Evolutionary conservation across 306 rosid species (phyloP), one percentile per base, ranked within the genome.

Genomic region (Cucumis cinereus): DNA sequence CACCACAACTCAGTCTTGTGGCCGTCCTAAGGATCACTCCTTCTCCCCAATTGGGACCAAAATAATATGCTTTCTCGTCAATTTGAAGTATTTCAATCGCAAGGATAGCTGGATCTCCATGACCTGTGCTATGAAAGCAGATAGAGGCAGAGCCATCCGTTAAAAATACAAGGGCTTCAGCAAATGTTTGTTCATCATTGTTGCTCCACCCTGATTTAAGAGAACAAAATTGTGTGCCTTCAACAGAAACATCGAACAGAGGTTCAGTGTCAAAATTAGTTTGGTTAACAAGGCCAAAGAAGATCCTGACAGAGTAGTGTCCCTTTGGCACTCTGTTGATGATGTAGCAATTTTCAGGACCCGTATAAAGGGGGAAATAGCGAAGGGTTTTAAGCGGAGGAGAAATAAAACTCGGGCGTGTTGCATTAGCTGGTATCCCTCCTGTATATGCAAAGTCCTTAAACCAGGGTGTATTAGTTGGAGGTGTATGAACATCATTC

Each of bases 61-160:
- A 87, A 72, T 85, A 55, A 80, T 94, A 90, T 28, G 96, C 96
- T 57, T 77, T 78, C 67, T 82, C 84, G 82, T 90, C 89, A 57
- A 94, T 78, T 85, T 94, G 96, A 80, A 94, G 99, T 86, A 94
- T 89, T 86, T 92, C 97, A 68, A 94, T 86, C 7, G 99, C 84
- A 82, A 94, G 88, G n/a, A 94, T 84, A 28, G 97, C 88, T n/a
- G 99, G 99, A 87, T 92, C 99, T 63, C 99, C 99, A 75, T 94
- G 99, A 63, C 99, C 99, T 1, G 99, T 94, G 82, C 96, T 88
- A 80, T 94, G 99, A 49, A 94, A 94, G 84, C 99, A 94, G 70
- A 94, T 74, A 49, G 96, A 94, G 63, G 85, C 92, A 38, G 96
- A 84, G 72, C 88, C 86, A 78, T 92, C 86, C 54, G 6, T 77